Evolutionary conservation across 2,329 filamentous ascomycete species (phyloP), one percentile per base, ranked within the genome.

Genomic region (Claviceps monticola): DNA sequence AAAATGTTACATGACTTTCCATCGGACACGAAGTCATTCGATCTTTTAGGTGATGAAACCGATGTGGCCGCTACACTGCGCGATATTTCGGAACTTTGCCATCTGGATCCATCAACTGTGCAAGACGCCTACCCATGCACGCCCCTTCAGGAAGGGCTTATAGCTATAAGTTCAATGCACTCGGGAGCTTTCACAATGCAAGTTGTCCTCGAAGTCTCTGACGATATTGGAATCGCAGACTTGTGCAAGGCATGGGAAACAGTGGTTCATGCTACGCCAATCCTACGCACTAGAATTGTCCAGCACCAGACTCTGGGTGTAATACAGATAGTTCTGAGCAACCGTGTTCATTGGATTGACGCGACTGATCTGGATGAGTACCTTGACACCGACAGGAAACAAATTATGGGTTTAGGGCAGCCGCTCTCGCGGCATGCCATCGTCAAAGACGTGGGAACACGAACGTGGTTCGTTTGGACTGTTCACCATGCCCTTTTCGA

Each of bases 401-500:
- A 66, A 16, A 50, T 59, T 0, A 68, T 72, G 55, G 62, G 63
- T 5, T 59, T 73, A 0, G 71, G 71, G 8, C 66, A 61, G 42
- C 64, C 67, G 1, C 61, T 75, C 1, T 64, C 69, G 2, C 66
- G 71, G 8, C 72, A 68, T 49, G 68, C 65, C 2, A 59, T 74
- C 8, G 57, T 72, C 3, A 49, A 56, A 3, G 61, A 65, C 26
- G 57, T 26, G 59, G 58, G 48, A 53, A 6, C 9, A 59, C 68
- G 53, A 68, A 74, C 53, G 64, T 74, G 17, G 60, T 71, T 57
- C 70, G 70, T 47, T 4, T 19, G 48, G 47, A 52, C 45, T 0
- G 68, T 73, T 58, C 74, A 76, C 52, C 75, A 78, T 52, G 71
- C 71, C 6, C 59, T 77, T 0, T 78, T 78, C 50, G 76, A 79